Conservation (phyloP, 106 monocot species). For the Allium cepa region DNA sequence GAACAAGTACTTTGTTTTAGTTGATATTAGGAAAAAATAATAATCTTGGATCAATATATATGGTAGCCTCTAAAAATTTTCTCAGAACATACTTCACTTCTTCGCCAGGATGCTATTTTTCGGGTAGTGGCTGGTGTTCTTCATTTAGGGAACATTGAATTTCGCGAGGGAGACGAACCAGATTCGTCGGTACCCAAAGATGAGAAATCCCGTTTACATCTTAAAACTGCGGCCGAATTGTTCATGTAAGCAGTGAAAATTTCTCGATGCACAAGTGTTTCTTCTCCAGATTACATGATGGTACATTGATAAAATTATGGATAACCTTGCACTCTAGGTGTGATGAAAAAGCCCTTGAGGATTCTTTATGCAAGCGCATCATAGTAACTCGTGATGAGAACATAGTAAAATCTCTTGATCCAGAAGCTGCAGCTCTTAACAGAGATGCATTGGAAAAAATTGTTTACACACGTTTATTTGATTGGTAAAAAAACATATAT, state of each 20-base stretch:
- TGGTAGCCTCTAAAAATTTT: too few species aligned
- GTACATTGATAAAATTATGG: not conserved
- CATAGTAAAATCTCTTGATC: constrained; percentile 60
- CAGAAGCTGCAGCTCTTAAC: constrained; percentile 49
- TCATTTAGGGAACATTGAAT: constrained; percentile 49
- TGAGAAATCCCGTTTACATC: constrained; percentile 42
- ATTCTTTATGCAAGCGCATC: constrained; percentile 56
- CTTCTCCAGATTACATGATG: not conserved
- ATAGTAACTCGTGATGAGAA: constrained; percentile 75
- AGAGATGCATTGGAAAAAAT: constrained; percentile 77
- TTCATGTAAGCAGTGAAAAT: constrained; percentile 20
- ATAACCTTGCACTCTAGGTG: constrained; percentile 26
- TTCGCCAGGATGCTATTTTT: constrained; percentile 32
- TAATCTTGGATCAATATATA: too few species aligned
- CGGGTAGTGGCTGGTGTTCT: constrained; percentile 52
- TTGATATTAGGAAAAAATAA: not conserved
- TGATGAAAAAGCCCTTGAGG: constrained; percentile 28
- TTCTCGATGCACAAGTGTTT: not conserved
- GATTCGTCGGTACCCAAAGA: constrained; percentile 52
- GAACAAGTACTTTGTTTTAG: constrained; percentile 28
- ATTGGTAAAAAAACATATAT: constrained; percentile 36
- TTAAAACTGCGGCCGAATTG: constrained; percentile 30
- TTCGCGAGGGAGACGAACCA: constrained; percentile 33
- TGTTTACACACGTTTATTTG: constrained; percentile 78
- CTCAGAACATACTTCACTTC: not conserved